Base-by-base conservation (phyloP, 1,139 yeast genomes). In the Diutina rugosa region DNA sequence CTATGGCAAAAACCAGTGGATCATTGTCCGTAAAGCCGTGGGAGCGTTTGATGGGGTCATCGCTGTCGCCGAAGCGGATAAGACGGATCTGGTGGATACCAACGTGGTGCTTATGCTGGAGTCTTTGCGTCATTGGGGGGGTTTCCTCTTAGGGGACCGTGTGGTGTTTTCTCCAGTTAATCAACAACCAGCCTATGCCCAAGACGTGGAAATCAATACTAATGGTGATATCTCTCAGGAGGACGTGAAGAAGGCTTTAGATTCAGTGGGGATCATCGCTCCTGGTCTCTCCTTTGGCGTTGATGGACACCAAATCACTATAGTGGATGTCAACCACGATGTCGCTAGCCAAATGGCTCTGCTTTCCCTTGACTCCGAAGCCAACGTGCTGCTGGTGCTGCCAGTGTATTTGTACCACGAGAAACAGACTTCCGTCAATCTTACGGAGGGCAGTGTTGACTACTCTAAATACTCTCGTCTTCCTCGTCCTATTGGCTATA, bases 1-100 rank as follows among this genome's bases (percentile, higher is more conserved):
- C 16, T 68, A 85, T 54, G 64, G 69, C 1, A 70, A 72, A 9
- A 90, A 90, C 0, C 74, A 80, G 3, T 70, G 86, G 60, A 80
- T 87, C 1, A 68, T 75, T 54, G 60, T 88, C 0, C 63, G 74
- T 9, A 78, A 77, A 60, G 85, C 81, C 21, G 67, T 71, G 29
- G 69, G 73, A 0, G 75, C 73, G 2, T 69, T 74, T 1, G 76
- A 77, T 12, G 77, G 85, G 4, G 62, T 83, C 4, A 12, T 41
- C 14, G 46, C 32, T 4, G 32, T 38, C n/a, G 54, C 46, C 9
- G 35, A 51, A 21, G n/a, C 18, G n/a, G 46, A 38, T 38, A 21
- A 10, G n/a, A 18, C 46, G 4, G 32, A 26, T 3, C 46, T 21
- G 14, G 44, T 38, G 12, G 54, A 51, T 18, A 16, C 21, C 9